Base-by-base conservation (phyloP, 2,329 filamentous ascomycete species). In the Colletotrichum liriopes region DNA sequence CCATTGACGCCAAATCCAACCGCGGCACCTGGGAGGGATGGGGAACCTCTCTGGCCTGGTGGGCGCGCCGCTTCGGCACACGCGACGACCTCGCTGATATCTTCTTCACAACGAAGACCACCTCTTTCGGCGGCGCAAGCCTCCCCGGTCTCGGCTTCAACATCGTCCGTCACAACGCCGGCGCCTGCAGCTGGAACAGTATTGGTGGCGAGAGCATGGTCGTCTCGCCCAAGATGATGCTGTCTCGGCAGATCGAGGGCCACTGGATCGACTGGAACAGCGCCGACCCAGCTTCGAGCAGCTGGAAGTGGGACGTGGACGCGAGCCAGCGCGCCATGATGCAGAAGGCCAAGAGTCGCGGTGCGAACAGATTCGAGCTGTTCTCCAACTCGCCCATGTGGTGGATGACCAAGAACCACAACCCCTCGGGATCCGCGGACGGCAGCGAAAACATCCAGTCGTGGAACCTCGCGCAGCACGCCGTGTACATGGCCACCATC, bases 321-420 rank as follows among this genome's bases (percentile, higher is more conserved):
- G 77, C 75, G 2, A 82, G 81, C 58, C 84, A 85, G 76, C 79
- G 84, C 16, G 60, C 75, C 16, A 83, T 84, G 80, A 71, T 85
- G 63, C 72, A 74, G 41, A 83, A 83, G 71, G 84, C 84, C 6
- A 75, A 77, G 29, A 74, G 71, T 32, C 76, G 78, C 11, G 83
- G 82, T 9, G 83, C 80, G 14, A 78, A 81, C 68, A 76, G 75
- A 12, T 79, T 84, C 63, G 82, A 84, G 73, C 76, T 93, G 1
- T 85, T 85, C 76, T 83, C 81, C 55, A 85, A 85, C 76, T 81
- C 81, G 1, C 84, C 84, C 9, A 82, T 84, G 81, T 85, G 83
- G 84, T 85, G 84, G 84, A 83, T 83, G 82, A 78, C 79, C 47
- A 75, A 76, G 26, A 85, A 85, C 74, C 81, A 83, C 69, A 85